Base-by-base conservation (phyloP, 768 basidiomycete genomes). In the Pleurotus tuber-regium region DNA sequence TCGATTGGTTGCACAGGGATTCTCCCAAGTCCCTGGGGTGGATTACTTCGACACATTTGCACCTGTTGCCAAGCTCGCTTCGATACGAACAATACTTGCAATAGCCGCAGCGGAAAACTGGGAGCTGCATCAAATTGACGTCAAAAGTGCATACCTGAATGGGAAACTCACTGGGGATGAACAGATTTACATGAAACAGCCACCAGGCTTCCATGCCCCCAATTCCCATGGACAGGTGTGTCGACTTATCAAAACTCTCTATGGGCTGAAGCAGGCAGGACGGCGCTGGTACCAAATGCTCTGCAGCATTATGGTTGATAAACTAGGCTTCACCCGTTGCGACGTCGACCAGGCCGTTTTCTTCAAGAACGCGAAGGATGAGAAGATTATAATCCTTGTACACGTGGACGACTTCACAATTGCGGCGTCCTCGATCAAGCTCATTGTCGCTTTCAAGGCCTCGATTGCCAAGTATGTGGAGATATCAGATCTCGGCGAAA, bases 121-220 rank as follows among this genome's bases (percentile, higher is more conserved):
- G 42, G 66, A 73, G 35, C 28, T 76, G 1, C 59, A 74, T 48
- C 66, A 62, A 44, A 62, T 75, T 16, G 71, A 78, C 54, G 63
- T 77, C 30, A 70, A 71, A 28, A 60, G 61, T 0, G 73, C 71
- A 0, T 78, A 69, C 55, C 65, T 79, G 0, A 73, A 67, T 60
- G 55, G 62, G 29, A 60, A 68, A 23, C 65, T 78, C 23, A 63
- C 61, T 21, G 8, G 50, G 23, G 46, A 58, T 30, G 64, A 70
- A 35, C 26, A 54, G 0, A 72, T 80, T 31, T 79, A 71, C 61
- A 77, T 80, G 73, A 39, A 63, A 11, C 66, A 70, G 39, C 72
- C 74, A 1, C 66, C 63, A 0, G 68, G 71, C 0, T 70, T 35
- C 16, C 33, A 35, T 16, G 3, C 3, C 11, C 33, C 33, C 16